Base-by-base conservation (phyloP, 2,329 filamentous ascomycete species). In the Fusarium sp. region DNA sequence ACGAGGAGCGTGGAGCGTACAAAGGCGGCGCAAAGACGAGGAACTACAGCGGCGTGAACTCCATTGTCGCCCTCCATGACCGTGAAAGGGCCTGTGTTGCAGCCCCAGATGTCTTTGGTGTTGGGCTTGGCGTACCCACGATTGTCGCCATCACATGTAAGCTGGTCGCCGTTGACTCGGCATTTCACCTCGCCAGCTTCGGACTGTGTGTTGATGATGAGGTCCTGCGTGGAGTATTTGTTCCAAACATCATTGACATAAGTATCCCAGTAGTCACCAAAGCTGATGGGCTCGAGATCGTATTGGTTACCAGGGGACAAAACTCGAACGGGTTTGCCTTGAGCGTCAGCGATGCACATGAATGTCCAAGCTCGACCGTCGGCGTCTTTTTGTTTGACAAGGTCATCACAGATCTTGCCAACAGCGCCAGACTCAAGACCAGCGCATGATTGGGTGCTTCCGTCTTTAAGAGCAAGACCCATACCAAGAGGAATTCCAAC, bases 21-120 rank as follows among this genome's bases (percentile, higher is more conserved):
- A 71, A 86, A 84, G n/a, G 82, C 84, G 0, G 84, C 83, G 62
- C 83, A 86, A 6, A 86, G 78, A 7, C 83, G 79, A 4, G 84
- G 80, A 2, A 85, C 78, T 2, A 83, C 74, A 1, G 82, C 82
- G 4, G 73, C 55, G 66, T 83, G 82, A 4, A 82, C 68, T 7
- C 56, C 75, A 56, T 81, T 82, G 62, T 83, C 82, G 9, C 68
- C 69, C 0, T 55, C 67, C 4, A 68, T 52, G n/a, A 78, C 77
- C 3, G 65, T 76, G 56, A 86, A 85, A 0, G 84, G 79, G 0
- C 84, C 84, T 13, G 76, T 79, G 77, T 84, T 81, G 77, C 84
- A 86, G 22, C 82, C 81, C 77, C 82, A 87, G 68, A 86, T 84
- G 59, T 85, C 84, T 7, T 65, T 65, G 9, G 79, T 77, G 6